Percentiles rank a stretch among this genome's conserved stretches.
These are phyloP conservation scores for Sugiyamaella lignohabitans DNA, from an alignment of 805 yeast genomes.

Conservation along the genomic window DNA sequence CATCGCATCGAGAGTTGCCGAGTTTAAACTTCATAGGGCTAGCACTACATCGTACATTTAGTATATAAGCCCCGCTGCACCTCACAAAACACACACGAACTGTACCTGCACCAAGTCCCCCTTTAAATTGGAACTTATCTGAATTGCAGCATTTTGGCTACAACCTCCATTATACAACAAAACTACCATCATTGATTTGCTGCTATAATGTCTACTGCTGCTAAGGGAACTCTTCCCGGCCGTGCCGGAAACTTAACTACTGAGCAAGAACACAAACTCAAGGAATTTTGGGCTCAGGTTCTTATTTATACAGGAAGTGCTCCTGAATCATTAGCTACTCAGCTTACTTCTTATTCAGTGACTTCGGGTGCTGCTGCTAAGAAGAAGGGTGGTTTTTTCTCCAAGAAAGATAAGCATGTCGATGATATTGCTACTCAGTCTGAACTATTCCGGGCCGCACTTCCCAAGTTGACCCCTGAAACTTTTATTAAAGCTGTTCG, in stretches of 20 bases:
- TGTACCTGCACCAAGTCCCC: too few species aligned
- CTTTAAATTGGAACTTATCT: too few species aligned
- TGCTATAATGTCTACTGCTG: too few species aligned
- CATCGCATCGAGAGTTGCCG: too few species aligned
- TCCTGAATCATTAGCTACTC: constrained; percentile 20
- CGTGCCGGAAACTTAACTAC: constrained; percentile 33
- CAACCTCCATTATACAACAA: too few species aligned
- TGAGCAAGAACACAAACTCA: constrained; percentile 34
- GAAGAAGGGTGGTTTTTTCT: constrained; percentile 25
- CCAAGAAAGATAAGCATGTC: constrained; percentile 13
- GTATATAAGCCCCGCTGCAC: too few species aligned
- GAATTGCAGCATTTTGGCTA: too few species aligned
- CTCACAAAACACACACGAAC: too few species aligned
- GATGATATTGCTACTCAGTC: constrained; percentile 11
- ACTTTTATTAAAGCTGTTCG: constrained; percentile 48
- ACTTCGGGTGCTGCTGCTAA: constrained; percentile 24
- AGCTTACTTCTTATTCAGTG: constrained; percentile 11
- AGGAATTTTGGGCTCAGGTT: constrained; percentile 34
- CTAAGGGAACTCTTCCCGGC: constrained; percentile 26
- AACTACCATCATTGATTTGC: too few species aligned
- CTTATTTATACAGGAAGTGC: constrained; percentile 24
- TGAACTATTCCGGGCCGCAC: constrained; percentile 38
- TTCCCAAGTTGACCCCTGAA: constrained; percentile 47
- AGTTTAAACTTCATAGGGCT: too few species aligned
- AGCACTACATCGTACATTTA: too few species aligned